A percentile compares a stretch with the other conserved stretches of the same genome.
Conservation (phyloP, 2,329 filamentous ascomycete genomes). For the Botrytis sinoallii region DNA sequence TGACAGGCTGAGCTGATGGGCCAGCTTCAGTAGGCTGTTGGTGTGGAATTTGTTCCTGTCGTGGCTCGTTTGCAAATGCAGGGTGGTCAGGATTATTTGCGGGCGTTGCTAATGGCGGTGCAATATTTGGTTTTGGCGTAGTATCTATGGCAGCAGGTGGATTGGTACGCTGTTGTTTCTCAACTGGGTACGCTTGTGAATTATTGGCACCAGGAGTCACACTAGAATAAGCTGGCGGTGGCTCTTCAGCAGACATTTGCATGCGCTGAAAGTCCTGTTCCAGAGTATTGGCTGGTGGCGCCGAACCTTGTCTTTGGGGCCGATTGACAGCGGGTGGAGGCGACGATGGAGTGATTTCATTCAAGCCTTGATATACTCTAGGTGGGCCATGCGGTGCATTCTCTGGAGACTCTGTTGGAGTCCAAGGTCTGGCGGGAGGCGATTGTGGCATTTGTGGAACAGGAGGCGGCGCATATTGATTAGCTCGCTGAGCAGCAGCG, state of each 20-base stretch:
- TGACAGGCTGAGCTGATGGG: constrained; percentile 35
- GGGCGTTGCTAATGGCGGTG: constrained; percentile 38
- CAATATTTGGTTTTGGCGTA: constrained; percentile 38
- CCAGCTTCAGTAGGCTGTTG: constrained; percentile 30
- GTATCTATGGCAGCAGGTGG: constrained; percentile 33
- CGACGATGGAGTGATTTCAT: constrained; percentile 53
- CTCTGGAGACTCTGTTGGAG: constrained; percentile 85
- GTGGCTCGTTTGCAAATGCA: constrained; percentile 83
- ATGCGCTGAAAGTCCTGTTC: constrained; percentile 84
- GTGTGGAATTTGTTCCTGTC: constrained; percentile 38
- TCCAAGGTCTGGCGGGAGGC: constrained; percentile 69
- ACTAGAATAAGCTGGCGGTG: constrained; percentile 93
- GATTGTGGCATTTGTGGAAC: constrained; percentile 41
- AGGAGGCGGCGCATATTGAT: constrained; percentile 64
- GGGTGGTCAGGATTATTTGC: constrained; percentile 68
- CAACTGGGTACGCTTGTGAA: constrained; percentile 65
- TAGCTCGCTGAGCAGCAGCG: constrained; percentile 75
- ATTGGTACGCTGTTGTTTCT: constrained; percentile 54
- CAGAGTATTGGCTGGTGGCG: constrained; percentile 64
- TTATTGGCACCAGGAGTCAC: constrained; percentile 53
- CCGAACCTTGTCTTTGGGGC: constrained; percentile 34
- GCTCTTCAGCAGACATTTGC: constrained; percentile 69
- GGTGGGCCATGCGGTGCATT: constrained; percentile 85
- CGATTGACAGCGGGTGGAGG: constrained; percentile 44
- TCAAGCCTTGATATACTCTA: constrained; percentile 84